These are phyloP conservation scores for Diplocarpon rosae DNA, from an alignment of 2,329 filamentous ascomycete species.

Conservation along the genomic window DNA sequence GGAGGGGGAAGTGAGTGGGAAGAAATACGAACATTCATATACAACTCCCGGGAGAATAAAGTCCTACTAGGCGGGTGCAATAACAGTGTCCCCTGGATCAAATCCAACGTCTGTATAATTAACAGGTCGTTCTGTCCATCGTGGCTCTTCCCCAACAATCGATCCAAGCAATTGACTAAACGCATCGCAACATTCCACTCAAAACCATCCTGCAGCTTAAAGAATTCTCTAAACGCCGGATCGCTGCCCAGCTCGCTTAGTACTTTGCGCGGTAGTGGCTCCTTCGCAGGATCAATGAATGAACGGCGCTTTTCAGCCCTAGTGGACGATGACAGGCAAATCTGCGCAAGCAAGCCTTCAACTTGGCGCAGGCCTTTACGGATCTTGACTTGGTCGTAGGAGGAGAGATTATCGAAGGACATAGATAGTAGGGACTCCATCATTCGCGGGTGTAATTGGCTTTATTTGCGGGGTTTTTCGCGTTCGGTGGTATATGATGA, in stretches of 20 bases:
- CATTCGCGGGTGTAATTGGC: constrained; percentile 17
- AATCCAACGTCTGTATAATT: constrained; percentile 76
- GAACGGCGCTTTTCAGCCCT: constrained; percentile 20
- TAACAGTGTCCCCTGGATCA: constrained; percentile 79
- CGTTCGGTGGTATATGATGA: constrained; percentile 5
- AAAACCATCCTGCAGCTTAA: constrained; percentile 91
- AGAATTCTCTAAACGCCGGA: constrained; percentile 89
- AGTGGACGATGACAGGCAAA: constrained; percentile 1
- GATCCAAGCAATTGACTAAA: constrained; percentile 74
- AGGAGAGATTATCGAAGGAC: constrained; percentile 78
- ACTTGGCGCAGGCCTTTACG: constrained; percentile 90
- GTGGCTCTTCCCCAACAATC: constrained; percentile 70
- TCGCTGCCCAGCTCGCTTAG: constrained; percentile 65
- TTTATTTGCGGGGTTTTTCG: background rate
- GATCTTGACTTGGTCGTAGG: constrained; percentile 81
- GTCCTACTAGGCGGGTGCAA: constrained; percentile 83
- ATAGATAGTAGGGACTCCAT: constrained; percentile 92
- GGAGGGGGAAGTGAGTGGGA: no score
- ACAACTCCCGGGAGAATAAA: constrained; percentile 77
- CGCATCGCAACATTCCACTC: constrained; percentile 94
- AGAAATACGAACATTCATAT: constrained; percentile 67
- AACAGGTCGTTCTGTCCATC: constrained; percentile 78
- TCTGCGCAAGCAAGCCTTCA: constrained; percentile 52
- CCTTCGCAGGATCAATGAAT: constrained; percentile 28
- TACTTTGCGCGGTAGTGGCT: constrained; percentile 39